These are phyloP conservation scores for Copromyces sp. DNA, from an alignment of 495 filamentous ascomycete genomes.

Conservation along the genomic window DNA sequence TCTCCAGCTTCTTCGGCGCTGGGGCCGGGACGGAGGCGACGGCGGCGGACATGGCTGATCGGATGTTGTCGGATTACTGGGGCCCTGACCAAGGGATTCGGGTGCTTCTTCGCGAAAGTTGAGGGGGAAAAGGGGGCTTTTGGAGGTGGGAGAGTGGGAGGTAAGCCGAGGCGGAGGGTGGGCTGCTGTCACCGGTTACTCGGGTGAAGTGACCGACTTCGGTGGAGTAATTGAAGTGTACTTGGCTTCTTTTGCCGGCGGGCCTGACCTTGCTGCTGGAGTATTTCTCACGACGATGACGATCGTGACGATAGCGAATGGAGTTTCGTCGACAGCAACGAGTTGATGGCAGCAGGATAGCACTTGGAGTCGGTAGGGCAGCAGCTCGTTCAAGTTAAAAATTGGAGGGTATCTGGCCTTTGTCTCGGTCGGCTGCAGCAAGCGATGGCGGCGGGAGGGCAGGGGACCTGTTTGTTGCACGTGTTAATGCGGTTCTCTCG, in stretches of 20 bases:
- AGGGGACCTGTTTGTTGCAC: not conserved
- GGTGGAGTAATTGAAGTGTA: not conserved
- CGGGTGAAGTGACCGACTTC: not conserved
- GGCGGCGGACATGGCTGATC: slow-evolving; percentile 47
- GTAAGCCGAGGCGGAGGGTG: slow-evolving; percentile 1
- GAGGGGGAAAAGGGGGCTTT: slow-evolving; percentile 6
- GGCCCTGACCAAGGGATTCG: slow-evolving; percentile 90
- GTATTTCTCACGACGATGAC: not conserved
- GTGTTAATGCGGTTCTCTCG: not conserved
- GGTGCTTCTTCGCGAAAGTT: slow-evolving; percentile 64
- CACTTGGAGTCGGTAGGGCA: not conserved
- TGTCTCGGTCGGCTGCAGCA: not conserved
- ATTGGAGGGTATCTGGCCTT: not conserved
- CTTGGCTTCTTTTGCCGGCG: not conserved
- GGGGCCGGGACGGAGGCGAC: slow-evolving; percentile 46
- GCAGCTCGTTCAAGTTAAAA: not conserved
- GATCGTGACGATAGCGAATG: not conserved
- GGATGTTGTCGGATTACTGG: slow-evolving; percentile 37
- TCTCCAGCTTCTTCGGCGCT: slow-evolving; percentile 57
- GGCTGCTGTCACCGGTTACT: slow-evolving; percentile 1
- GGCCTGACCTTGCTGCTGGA: not conserved
- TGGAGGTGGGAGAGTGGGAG: slow-evolving; percentile 10
- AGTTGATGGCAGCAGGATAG: not conserved
- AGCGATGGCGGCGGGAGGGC: not conserved
- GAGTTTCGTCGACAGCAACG: not conserved